Conservation (phyloP, 352 stramenopile species). For the Elongisporangium undulatum region DNA sequence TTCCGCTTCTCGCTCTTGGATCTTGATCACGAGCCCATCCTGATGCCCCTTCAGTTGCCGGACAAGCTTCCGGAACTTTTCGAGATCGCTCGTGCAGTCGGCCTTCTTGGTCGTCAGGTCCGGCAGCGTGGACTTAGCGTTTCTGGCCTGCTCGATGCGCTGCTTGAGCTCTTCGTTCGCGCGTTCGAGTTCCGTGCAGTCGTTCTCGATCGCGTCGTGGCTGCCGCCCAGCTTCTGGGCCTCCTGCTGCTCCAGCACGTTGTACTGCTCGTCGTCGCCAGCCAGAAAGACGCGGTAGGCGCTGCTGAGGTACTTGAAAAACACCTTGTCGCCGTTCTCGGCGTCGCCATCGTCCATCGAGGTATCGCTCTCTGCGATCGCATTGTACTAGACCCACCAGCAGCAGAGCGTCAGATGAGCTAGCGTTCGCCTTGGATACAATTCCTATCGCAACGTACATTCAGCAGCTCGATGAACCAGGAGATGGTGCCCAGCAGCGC, state of each 20-base stretch:
- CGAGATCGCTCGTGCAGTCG: conserved; percentile 85
- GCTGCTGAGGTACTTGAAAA: conserved; percentile 93
- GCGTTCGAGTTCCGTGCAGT: conserved; percentile 42
- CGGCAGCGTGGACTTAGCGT: conserved; percentile 71
- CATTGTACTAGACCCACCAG: conserved; percentile 65
- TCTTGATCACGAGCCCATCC: conserved; percentile 76
- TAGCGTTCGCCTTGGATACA: too few species aligned
- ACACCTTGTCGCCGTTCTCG: conserved; percentile 85
- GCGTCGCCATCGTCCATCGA: conserved; percentile 57
- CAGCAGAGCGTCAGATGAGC: not conserved
- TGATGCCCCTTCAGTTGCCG: conserved; percentile 77
- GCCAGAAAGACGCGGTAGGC: conserved; percentile 93
- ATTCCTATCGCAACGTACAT: conserved; percentile 51
- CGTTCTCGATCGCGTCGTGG: conserved; percentile 49
- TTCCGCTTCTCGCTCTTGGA: conserved; percentile 76
- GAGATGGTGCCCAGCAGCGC: conserved; percentile 93
- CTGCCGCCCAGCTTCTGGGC: conserved; percentile 37
- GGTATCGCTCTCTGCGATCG: conserved; percentile 58
- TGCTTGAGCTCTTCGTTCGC: conserved; percentile 57
- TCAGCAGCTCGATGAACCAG: conserved; percentile 96
- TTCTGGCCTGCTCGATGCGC: conserved; percentile 64
- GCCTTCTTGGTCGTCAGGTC: conserved; percentile 80
- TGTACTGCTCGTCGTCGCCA: conserved; percentile 90
- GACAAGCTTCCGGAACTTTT: conserved; percentile 92
- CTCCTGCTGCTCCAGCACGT: conserved; percentile 81